Evolutionary conservation across 139 green algal genomes (phyloP).

Genomic region (Coelastrella sp.): DNA sequence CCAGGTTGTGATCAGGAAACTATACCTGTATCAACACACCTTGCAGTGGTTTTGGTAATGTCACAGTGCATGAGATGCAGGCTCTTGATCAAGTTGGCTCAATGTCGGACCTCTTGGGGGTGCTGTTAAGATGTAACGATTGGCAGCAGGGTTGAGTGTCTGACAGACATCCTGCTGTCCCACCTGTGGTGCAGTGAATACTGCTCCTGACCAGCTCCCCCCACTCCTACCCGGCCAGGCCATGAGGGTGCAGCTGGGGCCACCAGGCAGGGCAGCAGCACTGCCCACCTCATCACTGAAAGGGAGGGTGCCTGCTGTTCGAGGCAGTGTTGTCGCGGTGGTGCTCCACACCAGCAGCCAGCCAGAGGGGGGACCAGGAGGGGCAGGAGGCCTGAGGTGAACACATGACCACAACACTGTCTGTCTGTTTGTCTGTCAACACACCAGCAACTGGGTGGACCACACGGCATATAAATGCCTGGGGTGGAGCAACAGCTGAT

Average conservation of each 20-base stretch:
- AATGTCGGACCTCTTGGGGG: no score
- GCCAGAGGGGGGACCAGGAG: neutral
- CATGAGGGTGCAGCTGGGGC: slow-evolving; percentile 36
- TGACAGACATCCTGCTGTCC: neutral
- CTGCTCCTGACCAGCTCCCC: slow-evolving; percentile 25
- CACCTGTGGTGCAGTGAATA: slow-evolving; percentile 28
- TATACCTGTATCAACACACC: neutral
- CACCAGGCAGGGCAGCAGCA: slow-evolving; percentile 11
- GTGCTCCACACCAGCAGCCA: slow-evolving; percentile 32
- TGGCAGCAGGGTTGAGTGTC: neutral
- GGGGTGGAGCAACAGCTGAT: no score
- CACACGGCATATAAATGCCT: no score
- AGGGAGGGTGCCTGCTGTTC: neutral
- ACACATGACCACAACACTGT: neutral
- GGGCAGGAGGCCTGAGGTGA: neutral
- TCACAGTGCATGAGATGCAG: no score
- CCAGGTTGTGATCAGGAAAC: neutral
- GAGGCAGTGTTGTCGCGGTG: neutral
- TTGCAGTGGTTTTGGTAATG: neutral
- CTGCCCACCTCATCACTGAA: neutral
- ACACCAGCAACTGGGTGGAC: no score
- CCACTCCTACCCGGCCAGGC: slow-evolving; percentile 17
- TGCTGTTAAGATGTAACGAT: no score
- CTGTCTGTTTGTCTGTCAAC: no score
- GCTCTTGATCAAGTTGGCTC: no score